These are phyloP conservation scores for Schizopora paradoxa DNA, from an alignment of 1,284 basidiomycete species.

Conservation along the genomic window DNA sequence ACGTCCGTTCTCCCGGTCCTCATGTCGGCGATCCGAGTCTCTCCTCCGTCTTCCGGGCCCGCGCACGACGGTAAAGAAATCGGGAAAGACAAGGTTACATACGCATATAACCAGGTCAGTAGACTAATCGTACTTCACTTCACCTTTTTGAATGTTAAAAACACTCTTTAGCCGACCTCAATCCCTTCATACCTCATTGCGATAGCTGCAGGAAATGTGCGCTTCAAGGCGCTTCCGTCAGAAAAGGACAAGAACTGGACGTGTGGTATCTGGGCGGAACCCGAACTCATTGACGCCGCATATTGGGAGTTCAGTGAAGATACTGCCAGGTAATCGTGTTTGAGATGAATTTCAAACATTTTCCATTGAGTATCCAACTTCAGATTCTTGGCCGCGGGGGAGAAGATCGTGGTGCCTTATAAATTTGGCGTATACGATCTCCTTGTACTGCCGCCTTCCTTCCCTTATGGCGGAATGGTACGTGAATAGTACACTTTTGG, in stretches of 20 bases:
- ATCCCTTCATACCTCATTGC: constrained; percentile 88
- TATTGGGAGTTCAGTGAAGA: constrained; percentile 89
- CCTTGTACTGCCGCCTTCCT: constrained; percentile 88
- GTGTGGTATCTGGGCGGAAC: constrained; percentile 88
- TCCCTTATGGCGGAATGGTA: constrained; percentile 91
- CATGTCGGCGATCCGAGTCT: constrained; percentile 77
- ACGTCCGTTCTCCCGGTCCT: constrained; percentile 75
- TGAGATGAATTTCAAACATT: background rate
- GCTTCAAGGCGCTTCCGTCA: constrained; percentile 63
- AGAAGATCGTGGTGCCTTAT: constrained; percentile 72
- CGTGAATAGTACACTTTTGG: constrained; percentile 18
- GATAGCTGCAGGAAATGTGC: constrained; percentile 79
- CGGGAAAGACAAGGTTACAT: constrained; percentile 64
- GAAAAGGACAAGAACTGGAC: constrained; percentile 66
- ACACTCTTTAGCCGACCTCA: constrained; percentile 55
- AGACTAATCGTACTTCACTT: background rate
- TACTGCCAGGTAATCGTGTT: constrained; percentile 55
- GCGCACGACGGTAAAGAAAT: constrained; percentile 63
- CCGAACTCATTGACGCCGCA: constrained; percentile 71
- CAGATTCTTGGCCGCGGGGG: constrained; percentile 75
- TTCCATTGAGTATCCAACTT: background rate
- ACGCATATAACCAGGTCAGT: constrained; percentile 65
- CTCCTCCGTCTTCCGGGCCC: constrained; percentile 62
- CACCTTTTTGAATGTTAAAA: background rate
- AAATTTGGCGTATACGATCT: constrained; percentile 89